Conservation (phyloP, 306 rosid species). For the Senna siamea region DNA sequence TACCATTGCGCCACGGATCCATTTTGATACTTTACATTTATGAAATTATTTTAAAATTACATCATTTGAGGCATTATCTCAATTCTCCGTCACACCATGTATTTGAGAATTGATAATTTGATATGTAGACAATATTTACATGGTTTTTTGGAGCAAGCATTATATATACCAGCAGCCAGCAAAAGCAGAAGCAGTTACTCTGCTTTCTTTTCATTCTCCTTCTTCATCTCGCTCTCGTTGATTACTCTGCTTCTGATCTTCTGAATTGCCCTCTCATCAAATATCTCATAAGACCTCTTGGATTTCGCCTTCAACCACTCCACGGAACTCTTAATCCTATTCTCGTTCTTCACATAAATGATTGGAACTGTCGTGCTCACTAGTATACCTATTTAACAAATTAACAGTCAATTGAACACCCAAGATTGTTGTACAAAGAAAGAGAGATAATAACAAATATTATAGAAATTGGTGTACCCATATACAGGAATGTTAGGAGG, state of each 20-base stretch:
- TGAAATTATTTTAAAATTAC: neutral
- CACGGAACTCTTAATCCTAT: conserved; percentile 42
- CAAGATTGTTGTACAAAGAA: too few relatives aligned
- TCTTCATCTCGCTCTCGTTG: conserved; percentile 4
- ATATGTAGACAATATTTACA: too few relatives aligned
- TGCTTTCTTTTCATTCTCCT: conserved; percentile 54
- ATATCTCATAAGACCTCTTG: conserved; percentile 43
- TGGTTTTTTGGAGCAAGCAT: neutral
- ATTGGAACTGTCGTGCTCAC: conserved; percentile 54
- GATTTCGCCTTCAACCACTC: conserved; percentile 50
- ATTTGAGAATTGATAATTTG: neutral
- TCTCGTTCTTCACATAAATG: conserved; percentile 52
- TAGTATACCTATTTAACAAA: conserved; percentile 42
- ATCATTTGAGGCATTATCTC: neutral
- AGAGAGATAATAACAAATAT: too few relatives aligned
- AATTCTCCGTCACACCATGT: neutral
- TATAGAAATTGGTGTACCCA: too few relatives aligned
- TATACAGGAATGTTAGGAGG: conserved; percentile 51
- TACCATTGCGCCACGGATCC: conserved; percentile 86
- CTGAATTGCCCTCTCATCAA: conserved; percentile 60
- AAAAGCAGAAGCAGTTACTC: conserved; percentile 33
- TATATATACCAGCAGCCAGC: neutral
- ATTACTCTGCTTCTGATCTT: conserved; percentile 44
- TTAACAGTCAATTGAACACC: neutral
- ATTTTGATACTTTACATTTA: rapidly evolving